phyloP scores from a whole-genome alignment of 2,329 filamentous ascomycete species.

The Diplodia scrobiculata region DNA sequence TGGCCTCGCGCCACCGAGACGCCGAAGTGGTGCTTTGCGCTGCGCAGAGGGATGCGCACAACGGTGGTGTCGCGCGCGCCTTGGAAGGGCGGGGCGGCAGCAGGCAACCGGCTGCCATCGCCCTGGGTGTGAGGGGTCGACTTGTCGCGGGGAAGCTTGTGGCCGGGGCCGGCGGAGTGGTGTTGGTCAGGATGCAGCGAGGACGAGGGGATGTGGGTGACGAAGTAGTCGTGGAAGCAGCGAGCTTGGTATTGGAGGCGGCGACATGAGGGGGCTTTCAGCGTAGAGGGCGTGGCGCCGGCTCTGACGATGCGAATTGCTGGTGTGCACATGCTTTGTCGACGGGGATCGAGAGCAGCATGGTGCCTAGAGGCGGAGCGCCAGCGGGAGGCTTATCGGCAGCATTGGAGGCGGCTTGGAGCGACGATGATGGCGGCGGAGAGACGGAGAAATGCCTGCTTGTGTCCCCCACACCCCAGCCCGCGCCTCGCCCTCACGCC shows the following conservation, averaged over 20 bases:
- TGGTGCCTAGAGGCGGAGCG: slow-evolving; percentile 27
- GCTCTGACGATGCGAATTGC: slow-evolving; percentile 38
- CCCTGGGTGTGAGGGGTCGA: slow-evolving; percentile 71
- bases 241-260: slow-evolving; percentile 34
- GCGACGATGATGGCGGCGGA: slow-evolving; percentile 23
- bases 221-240: slow-evolving; percentile 91
- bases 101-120: slow-evolving; percentile 41
- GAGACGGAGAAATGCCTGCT: slow-evolving; percentile 24
- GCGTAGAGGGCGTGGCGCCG: slow-evolving; percentile 32
- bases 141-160: slow-evolving; percentile 82
- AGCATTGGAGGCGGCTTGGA: slow-evolving; percentile 23
- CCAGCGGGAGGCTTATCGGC: slow-evolving; percentile 26
- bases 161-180: slow-evolving; percentile 59
- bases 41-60: slow-evolving; percentile 88
- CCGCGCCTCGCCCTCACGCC: slow-evolving; percentile 16
- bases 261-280: slow-evolving; percentile 5
- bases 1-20: slow-evolving; percentile 76
- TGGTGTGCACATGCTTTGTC: slow-evolving; percentile 45
- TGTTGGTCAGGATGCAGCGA: slow-evolving; percentile 87
- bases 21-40: slow-evolving; percentile 95
- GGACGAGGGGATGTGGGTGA: slow-evolving; percentile 90
- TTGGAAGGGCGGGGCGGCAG: slow-evolving; percentile 40
- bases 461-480: slow-evolving; percentile 7
- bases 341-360: slow-evolving; percentile 22
- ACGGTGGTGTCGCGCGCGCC: slow-evolving; percentile 75